Evolutionary conservation across 495 filamentous ascomycete genomes (phyloP).

Genomic region (Hypoxylon rickii): DNA sequence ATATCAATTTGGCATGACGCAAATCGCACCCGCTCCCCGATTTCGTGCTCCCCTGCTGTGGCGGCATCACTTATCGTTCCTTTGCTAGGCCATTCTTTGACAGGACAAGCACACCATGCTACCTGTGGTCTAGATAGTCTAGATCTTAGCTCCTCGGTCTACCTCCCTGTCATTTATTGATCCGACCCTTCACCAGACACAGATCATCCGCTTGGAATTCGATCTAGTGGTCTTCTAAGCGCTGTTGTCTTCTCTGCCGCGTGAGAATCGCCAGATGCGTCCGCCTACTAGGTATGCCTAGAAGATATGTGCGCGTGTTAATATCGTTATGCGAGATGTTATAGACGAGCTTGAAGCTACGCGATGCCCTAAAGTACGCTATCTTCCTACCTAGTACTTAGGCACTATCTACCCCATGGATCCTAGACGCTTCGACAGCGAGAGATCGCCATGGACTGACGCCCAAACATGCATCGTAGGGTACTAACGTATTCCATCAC

Average conservation of each 20-base stretch:
- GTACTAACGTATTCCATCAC: too few species aligned
- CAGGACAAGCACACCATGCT: conserved; percentile 1
- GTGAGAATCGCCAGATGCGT: neutral
- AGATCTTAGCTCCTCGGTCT: conserved; percentile 9
- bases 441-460: too few species aligned
- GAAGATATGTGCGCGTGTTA: neutral
- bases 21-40: neutral
- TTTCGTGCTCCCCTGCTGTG: neutral
- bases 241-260: conserved; percentile 10
- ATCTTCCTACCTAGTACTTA: neutral
- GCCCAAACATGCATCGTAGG: too few species aligned
- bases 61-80: conserved; percentile 4
- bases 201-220: conserved; percentile 7
- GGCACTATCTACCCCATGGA: neutral
- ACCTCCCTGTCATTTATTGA: conserved; percentile 7
- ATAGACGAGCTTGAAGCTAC: too few species aligned
- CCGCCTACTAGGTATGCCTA: too few species aligned
- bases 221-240: conserved; percentile 18
- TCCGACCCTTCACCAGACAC: conserved; percentile 2
- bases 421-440: neutral
- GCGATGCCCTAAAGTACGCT: neutral
- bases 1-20: conserved; percentile 10
- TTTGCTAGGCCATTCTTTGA: neutral
- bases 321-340: too few species aligned
- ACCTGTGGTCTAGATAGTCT: conserved; percentile 10